phyloP scores from a whole-genome alignment of 2,329 filamentous ascomycete genomes.

The Drechslerella dactyloides region DNA sequence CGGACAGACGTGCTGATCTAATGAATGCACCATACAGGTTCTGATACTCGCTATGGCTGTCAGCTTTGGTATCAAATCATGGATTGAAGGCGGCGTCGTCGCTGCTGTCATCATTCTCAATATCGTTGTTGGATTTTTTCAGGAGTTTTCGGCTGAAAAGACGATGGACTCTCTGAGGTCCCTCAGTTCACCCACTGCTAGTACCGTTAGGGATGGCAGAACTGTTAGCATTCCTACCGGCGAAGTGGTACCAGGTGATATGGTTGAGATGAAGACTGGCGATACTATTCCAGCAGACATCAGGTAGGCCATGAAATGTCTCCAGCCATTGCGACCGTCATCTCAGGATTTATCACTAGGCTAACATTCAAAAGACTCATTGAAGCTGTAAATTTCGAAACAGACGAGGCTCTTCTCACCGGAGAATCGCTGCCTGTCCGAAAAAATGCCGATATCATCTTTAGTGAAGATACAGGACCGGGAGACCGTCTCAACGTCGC shows the following conservation, averaged over 20 bases:
- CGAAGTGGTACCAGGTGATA: slow-evolving; percentile 67
- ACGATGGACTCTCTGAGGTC: slow-evolving; percentile 64
- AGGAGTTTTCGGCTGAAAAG: slow-evolving; percentile 64
- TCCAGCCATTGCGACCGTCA: slow-evolving; percentile 54
- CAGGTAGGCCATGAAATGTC: slow-evolving; percentile 61
- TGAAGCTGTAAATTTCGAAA: slow-evolving; percentile 67
- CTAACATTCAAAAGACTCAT: slow-evolving; percentile 54
- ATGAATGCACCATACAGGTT: slow-evolving; percentile 55
- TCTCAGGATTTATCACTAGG: no score
- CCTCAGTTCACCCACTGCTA: slow-evolving; percentile 63
- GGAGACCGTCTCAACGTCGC: slow-evolving; percentile 70
- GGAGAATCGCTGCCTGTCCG: slow-evolving; percentile 68
- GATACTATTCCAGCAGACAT: slow-evolving; percentile 61
- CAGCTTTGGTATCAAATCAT: slow-evolving; percentile 66
- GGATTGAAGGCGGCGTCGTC: slow-evolving; percentile 68
- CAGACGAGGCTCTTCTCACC: slow-evolving; percentile 68
- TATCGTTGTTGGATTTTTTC: slow-evolving; percentile 66
- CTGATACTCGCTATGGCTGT: slow-evolving; percentile 67
- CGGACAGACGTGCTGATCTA: slow-evolving; percentile 24
- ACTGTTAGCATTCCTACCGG: slow-evolving; percentile 63
- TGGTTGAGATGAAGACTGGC: slow-evolving; percentile 65
- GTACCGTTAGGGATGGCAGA: slow-evolving; percentile 63
- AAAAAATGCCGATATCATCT: slow-evolving; percentile 63
- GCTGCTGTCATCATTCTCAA: slow-evolving; percentile 67
- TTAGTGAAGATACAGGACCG: slow-evolving; percentile 64